phyloP scores from a whole-genome alignment of 2,329 filamentous ascomycete species.

The Cyphellophora europaea region DNA sequence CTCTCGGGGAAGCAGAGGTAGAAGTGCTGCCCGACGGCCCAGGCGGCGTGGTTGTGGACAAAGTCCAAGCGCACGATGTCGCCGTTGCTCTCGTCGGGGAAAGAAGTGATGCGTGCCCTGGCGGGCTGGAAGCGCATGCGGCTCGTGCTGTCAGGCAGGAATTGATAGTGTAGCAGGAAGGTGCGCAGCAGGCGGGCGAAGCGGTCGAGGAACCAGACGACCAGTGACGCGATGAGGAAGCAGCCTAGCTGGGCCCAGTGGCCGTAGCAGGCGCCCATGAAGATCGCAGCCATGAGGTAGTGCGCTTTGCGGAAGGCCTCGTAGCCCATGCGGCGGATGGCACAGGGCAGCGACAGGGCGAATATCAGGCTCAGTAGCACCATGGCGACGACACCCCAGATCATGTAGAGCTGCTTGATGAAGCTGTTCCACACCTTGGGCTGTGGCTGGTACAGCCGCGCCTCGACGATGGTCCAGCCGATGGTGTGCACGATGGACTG shows the following conservation, averaged over 20 bases:
- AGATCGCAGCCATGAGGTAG: constrained; percentile 63
- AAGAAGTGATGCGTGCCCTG: constrained; percentile 41
- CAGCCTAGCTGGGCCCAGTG: constrained; percentile 62
- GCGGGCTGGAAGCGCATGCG: constrained; percentile 50
- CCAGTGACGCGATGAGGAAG: constrained; percentile 58
- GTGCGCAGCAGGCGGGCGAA: constrained; percentile 49
- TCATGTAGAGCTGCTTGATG: constrained; percentile 57
- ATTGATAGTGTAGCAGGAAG: constrained; percentile 51
- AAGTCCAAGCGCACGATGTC: constrained; percentile 60
- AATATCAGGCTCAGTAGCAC: constrained; percentile 53
- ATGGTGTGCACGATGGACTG: constrained; percentile 63
- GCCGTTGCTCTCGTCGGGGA: constrained; percentile 48
- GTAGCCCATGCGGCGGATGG: constrained; percentile 60
- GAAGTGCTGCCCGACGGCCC: constrained; percentile 62
- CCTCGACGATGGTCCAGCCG: constrained; percentile 60
- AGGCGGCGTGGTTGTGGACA: constrained; percentile 49
- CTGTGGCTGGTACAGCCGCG: constrained; percentile 61
- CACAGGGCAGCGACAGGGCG: constrained; percentile 48
- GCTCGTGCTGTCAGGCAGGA: constrained; percentile 29
- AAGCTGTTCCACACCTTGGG: constrained; percentile 48
- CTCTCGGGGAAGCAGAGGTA: constrained; percentile 59
- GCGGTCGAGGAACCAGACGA: constrained; percentile 58
- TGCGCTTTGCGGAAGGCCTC: constrained; percentile 69
- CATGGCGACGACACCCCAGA: constrained; percentile 65
- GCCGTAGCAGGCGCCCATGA: constrained; percentile 65